phyloP scores from a whole-genome alignment of 1,139 yeast species.

The Hansenula lynferdii region DNA sequence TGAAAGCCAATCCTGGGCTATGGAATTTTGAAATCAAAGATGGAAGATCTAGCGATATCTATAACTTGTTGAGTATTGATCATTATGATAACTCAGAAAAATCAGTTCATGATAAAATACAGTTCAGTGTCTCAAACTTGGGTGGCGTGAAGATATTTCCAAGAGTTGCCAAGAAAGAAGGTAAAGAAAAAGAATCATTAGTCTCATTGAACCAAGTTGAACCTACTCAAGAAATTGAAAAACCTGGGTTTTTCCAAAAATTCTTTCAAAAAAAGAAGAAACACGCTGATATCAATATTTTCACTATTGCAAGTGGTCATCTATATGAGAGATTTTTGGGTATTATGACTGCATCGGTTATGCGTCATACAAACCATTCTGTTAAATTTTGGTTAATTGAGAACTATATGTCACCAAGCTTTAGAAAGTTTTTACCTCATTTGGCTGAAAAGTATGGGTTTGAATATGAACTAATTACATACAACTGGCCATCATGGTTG shows the following conservation, averaged over 20 bases:
- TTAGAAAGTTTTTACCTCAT: conserved; percentile 55
- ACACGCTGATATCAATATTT: conserved; percentile 70
- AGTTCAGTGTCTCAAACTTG: conserved; percentile 33
- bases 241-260: conserved; percentile 11
- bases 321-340: conserved; percentile 67
- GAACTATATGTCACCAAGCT: conserved; percentile 67
- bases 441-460: conserved; percentile 44
- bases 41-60: conserved; percentile 38
- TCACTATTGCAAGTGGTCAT: conserved; percentile 78
- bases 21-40: conserved; percentile 47
- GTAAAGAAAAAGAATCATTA: conserved; percentile 35
- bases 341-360: conserved; percentile 77
- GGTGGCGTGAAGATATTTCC: conserved; percentile 46
- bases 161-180: conserved; percentile 37
- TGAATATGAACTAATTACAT: conserved; percentile 68
- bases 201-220: conserved; percentile 16
- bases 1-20: conserved; percentile 63
- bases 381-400: conserved; percentile 89
- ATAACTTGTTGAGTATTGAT: conserved; percentile 36
- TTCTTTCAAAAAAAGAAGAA: conserved; percentile 12
- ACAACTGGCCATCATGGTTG: conserved; percentile 92
- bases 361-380: conserved; percentile 51
- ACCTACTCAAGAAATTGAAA: conserved; percentile 4
- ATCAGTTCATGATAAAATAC: conserved; percentile 11
- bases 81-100: conserved; percentile 3